A percentile compares a stretch with the other conserved stretches of the same genome.
phyloP scores from a whole-genome alignment of 78 protist species.

The Planoprotostelium fungivorum region DNA sequence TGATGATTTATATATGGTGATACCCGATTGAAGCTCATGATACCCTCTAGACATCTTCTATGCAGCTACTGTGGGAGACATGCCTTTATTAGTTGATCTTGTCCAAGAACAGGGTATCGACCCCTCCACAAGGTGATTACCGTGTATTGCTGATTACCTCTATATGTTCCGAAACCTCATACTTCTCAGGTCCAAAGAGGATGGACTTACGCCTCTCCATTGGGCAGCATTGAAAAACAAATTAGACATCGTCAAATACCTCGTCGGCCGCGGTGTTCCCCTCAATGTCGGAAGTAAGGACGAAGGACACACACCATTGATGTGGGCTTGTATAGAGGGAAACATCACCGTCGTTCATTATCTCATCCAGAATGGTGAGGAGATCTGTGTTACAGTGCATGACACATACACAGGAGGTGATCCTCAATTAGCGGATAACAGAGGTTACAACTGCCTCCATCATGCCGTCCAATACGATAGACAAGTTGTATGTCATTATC shows the following conservation, averaged over 20 bases:
- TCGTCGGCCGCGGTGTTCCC: constrained; percentile 50
- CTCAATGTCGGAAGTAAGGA: constrained; percentile 21
- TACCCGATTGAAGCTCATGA: too few relatives aligned
- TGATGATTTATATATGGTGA: too few relatives aligned
- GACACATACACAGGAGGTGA: constrained; percentile 36
- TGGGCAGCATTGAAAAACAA: constrained; percentile 51
- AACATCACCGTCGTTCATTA: constrained; percentile 30
- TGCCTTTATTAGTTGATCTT: not conserved
- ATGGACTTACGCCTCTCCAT: constrained; percentile 62
- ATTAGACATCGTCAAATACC: constrained; percentile 44
- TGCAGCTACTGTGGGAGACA: not conserved
- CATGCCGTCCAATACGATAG: constrained; percentile 47
- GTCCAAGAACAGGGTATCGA: not conserved
- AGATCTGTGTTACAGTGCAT: not conserved
- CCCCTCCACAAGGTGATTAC: not conserved
- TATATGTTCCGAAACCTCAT: not conserved
- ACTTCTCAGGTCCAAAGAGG: constrained; percentile 3
- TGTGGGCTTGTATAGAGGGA: constrained; percentile 64
- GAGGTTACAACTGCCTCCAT: constrained; percentile 48
- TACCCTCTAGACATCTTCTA: not conserved
- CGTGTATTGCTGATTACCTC: not conserved
- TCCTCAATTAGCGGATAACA: constrained; percentile 8
- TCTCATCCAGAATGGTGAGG: constrained; percentile 15
- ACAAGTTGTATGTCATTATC: constrained; percentile 12
- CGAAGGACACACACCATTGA: constrained; percentile 42